Evolutionary conservation across 2,329 filamentous ascomycete species (phyloP).

Genomic region (Talaromyces verruculosus): DNA sequence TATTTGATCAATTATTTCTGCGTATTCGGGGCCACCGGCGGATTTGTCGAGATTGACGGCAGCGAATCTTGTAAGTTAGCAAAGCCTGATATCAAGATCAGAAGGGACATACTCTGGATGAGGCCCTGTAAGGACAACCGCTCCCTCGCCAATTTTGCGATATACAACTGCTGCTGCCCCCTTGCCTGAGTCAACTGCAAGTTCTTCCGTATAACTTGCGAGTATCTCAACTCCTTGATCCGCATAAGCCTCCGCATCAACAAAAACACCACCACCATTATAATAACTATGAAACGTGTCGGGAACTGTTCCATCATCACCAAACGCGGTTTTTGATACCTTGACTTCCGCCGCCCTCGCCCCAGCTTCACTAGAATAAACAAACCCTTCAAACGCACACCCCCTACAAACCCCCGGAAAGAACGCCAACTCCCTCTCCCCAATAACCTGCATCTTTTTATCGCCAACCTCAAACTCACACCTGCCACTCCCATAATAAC

Average conservation of each 20-base stretch:
- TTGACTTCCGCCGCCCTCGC: conserved; percentile 69
- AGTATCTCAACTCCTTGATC: conserved; percentile 73
- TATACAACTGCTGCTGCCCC: conserved; percentile 78
- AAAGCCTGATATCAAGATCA: conserved; percentile 20
- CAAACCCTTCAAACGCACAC: conserved; percentile 82
- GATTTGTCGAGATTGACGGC: conserved; percentile 71
- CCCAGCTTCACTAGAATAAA: conserved; percentile 83
- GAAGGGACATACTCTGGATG: conserved; percentile 75
- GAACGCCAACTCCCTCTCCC: conserved; percentile 80
- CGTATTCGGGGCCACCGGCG: conserved; percentile 67
- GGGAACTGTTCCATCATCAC: conserved; percentile 53
- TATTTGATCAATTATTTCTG: conserved; percentile 66
- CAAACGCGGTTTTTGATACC: conserved; percentile 62
- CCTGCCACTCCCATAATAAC: conserved; percentile 77
- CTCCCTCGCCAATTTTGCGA: conserved; percentile 77
- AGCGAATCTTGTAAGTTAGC: conserved; percentile 64
- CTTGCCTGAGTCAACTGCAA: conserved; percentile 73
- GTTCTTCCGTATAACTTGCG: conserved; percentile 71
- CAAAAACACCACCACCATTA: conserved; percentile 92
- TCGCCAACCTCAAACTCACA: conserved; percentile 94
- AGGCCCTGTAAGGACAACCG: conserved; percentile 76
- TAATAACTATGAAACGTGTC: conserved; percentile 76
- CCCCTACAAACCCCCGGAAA: conserved; percentile 85
- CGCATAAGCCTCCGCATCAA: conserved; percentile 66
- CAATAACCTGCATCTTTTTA: conserved; percentile 77